Base-by-base conservation (phyloP, 2,329 filamentous ascomycete species). In the Didymella segeticola region DNA sequence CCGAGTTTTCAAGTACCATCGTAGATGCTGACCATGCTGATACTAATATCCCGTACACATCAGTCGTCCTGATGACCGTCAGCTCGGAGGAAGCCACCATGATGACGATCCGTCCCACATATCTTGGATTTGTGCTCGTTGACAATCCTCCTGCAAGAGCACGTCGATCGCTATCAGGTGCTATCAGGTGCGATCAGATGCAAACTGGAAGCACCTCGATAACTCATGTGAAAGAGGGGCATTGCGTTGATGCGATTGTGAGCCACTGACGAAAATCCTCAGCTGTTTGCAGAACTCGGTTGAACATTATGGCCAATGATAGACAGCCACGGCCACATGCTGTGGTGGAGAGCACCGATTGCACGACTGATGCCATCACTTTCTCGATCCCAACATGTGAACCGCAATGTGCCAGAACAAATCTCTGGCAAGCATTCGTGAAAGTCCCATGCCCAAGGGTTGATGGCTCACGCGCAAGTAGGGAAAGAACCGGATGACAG, bases 191-290 rank as follows among this genome's bases (percentile, higher is more conserved):
- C 15, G 33, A 43, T 47, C 43, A 41, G 34, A 33, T 19, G 20
- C 25, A 31, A 31, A 27, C 26, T 31, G 34, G 12, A 43, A 38
- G 50, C 31, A 43, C 20, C 33, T 27, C 31, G 30, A 39, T 7
- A 53, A 17, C 33, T 36, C 51, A 53, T 48, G 51, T 53, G 39
- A 53, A 48, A 48, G 51, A 53, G 43, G 50, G 50, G 45, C 15
- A 26, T 20, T 22, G n/a, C 15, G 27, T 37, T 14, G 25, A 17
- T 19, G 17, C 27, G n/a, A 14, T 31, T 8, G 19, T 25, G 43
- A 43, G 38, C 51, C 38, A 27, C 51, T 48, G 50, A 47, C 26
- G 25, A 20, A 10, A 39, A 15, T 7, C 25, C n/a, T 22, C 43
- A 47, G 20, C 43, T 53, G 50, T 39, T 43, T 47, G 43, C 43